Conservation (phyloP, 192 early-diverging fungal species). For the Diversispora epigaea region DNA sequence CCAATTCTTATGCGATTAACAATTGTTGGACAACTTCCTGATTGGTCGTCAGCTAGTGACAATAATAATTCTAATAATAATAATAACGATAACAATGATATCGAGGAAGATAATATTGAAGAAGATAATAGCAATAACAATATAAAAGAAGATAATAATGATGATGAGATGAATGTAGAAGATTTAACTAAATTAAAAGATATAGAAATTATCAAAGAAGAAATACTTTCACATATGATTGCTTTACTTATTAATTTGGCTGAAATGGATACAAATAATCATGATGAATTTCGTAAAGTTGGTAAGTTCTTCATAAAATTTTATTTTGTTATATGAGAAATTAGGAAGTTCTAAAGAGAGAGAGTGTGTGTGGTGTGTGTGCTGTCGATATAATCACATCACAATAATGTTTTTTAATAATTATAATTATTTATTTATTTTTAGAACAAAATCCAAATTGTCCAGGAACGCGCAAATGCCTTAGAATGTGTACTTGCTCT, state of each 20-base stretch:
- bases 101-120: too few species aligned
- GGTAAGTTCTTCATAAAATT: constrained; percentile 1
- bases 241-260: constrained; percentile 33
- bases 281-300: constrained; percentile 33
- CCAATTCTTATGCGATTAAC: constrained; percentile 25
- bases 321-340: too few species aligned
- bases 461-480: constrained; percentile 5
- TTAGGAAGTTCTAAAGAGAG: background rate
- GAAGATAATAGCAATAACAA: background rate
- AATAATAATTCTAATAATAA: too few species aligned
- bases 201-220: constrained; percentile 25
- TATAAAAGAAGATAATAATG: background rate
- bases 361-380: too few species aligned
- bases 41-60: too few species aligned
- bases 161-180: background rate
- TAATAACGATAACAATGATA: too few species aligned
- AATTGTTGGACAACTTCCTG: constrained; percentile 23
- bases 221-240: constrained; percentile 26
- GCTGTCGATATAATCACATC: too few species aligned
- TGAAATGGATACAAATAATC: constrained; percentile 26
- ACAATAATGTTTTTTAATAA: background rate
- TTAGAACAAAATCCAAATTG: constrained; percentile 24
- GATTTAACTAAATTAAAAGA: background rate
- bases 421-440: background rate
- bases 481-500: constrained; percentile 10